These are phyloP conservation scores for Monsonia emarginata DNA, from an alignment of 441 rosid genomes.

Conservation along the genomic window DNA sequence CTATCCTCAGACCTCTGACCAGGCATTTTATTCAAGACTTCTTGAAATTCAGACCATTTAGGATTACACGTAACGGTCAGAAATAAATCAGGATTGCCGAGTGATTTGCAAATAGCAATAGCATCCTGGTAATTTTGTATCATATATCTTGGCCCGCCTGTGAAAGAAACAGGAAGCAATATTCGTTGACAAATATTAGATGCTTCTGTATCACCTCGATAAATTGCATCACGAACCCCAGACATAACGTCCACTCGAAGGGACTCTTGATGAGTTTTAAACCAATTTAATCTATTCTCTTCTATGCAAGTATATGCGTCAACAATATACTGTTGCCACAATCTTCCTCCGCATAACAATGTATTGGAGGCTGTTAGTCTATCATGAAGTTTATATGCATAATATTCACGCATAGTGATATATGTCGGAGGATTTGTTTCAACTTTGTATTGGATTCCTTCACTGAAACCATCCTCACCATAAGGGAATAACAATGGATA, in stretches of 20 bases:
- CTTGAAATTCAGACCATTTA: slow-evolving; percentile 2
- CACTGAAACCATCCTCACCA: slow-evolving; percentile 4
- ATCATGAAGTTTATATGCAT: not conserved
- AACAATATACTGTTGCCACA: not conserved
- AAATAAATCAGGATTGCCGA: not conserved
- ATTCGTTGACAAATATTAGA: not conserved
- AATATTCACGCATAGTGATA: not conserved
- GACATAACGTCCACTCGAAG: not conserved
- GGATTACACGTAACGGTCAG: slow-evolving; percentile 1
- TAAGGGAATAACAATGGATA: slow-evolving; percentile 9
- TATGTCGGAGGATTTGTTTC: no score
- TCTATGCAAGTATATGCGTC: not conserved
- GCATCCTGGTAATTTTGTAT: slow-evolving; percentile 12
- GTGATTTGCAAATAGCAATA: not conserved
- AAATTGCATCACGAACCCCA: not conserved
- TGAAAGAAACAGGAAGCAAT: not conserved
- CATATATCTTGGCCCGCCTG: not conserved
- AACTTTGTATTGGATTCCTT: not conserved
- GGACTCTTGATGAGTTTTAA: not conserved
- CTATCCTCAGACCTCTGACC: slow-evolving; percentile 7
- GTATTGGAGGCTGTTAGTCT: not conserved
- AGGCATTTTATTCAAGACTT: not conserved
- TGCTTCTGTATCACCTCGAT: slow-evolving; percentile 5
- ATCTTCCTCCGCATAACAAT: not conserved
- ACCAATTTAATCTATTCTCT: not conserved